Conservation (phyloP, 2,329 filamentous ascomycete genomes). For the Graphilbum fragrans region DNA sequence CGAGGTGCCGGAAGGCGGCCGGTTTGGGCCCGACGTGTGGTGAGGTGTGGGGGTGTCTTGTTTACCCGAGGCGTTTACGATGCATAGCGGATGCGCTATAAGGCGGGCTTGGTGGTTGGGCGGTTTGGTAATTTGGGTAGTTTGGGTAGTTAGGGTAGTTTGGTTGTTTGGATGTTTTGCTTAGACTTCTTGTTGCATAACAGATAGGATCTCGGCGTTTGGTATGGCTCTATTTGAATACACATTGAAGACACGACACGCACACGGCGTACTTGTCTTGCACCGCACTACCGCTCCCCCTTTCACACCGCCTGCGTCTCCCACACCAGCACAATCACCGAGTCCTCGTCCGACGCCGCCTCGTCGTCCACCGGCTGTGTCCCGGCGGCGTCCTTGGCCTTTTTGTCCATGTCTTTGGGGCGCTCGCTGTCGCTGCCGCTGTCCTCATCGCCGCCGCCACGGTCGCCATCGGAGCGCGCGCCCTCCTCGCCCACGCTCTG, state of each 20-base stretch:
- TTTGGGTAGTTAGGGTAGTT: background rate
- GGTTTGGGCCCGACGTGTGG: conserved; percentile 55
- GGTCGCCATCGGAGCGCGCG: background rate
- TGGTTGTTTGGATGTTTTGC: background rate
- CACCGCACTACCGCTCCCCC: too few species aligned
- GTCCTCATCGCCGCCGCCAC: background rate
- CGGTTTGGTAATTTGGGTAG: background rate
- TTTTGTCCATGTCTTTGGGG: background rate
- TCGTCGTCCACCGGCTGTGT: conserved; percentile 9
- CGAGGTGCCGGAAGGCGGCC: conserved; percentile 47
- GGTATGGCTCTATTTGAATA: too few species aligned
- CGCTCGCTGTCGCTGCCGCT: background rate
- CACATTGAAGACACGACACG: too few species aligned
- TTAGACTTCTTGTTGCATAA: too few species aligned
- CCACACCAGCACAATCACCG: conserved; percentile 29
- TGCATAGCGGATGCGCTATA: too few species aligned
- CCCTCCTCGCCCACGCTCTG: too few species aligned
- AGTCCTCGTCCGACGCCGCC: conserved; percentile 18
- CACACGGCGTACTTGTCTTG: too few species aligned
- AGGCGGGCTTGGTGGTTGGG: too few species aligned
- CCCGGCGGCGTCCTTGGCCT: background rate
- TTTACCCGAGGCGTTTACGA: too few species aligned
- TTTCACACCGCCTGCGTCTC: conserved; percentile 10
- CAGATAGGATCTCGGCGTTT: too few species aligned
- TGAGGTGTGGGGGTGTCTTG: conserved; percentile 19